Conservation (phyloP, 1,284 basidiomycete species). For the Naganishia albida region DNA sequence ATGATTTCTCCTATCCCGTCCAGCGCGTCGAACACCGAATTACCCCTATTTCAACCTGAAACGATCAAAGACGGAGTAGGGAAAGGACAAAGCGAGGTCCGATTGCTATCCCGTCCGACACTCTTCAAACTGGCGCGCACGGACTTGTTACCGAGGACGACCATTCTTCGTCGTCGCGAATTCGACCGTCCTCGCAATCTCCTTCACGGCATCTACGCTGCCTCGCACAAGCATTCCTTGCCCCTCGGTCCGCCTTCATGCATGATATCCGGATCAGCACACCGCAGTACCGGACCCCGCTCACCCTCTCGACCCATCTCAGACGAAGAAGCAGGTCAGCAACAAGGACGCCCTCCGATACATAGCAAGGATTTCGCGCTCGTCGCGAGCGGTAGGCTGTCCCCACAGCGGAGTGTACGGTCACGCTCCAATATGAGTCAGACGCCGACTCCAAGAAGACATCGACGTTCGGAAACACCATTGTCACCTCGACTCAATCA, state of each 20-base stretch:
- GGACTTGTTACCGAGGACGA: conserved; percentile 8
- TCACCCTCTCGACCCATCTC: neutral
- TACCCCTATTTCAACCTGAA: conserved; percentile 8
- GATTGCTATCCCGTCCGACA: neutral
- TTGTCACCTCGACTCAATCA: conserved; percentile 23
- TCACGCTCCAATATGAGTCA: conserved; percentile 16
- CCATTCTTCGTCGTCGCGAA: conserved; percentile 3
- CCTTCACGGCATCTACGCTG: neutral
- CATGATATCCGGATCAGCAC: conserved; percentile 9
- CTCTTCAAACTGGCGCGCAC: conserved; percentile 22
- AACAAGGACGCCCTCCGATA: conserved; percentile 1
- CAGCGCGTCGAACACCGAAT: neutral
- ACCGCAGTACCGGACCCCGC: conserved; percentile 4
- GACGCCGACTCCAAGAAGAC: conserved; percentile 10
- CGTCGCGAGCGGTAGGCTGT: neutral
- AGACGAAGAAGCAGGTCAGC: neutral
- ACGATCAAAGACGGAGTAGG: conserved; percentile 9
- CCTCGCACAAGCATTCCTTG: neutral
- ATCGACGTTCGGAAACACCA: conserved; percentile 22
- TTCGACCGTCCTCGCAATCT: conserved; percentile 4
- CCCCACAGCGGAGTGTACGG: neutral
- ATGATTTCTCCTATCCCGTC: conserved; percentile 8
- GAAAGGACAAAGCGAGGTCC: conserved; percentile 3
- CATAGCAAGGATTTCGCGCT: conserved; percentile 7
- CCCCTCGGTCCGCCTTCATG: conserved; percentile 17